Conservation (phyloP, 2,329 filamentous ascomycete genomes). For the Endoconidiophora laricicola region DNA sequence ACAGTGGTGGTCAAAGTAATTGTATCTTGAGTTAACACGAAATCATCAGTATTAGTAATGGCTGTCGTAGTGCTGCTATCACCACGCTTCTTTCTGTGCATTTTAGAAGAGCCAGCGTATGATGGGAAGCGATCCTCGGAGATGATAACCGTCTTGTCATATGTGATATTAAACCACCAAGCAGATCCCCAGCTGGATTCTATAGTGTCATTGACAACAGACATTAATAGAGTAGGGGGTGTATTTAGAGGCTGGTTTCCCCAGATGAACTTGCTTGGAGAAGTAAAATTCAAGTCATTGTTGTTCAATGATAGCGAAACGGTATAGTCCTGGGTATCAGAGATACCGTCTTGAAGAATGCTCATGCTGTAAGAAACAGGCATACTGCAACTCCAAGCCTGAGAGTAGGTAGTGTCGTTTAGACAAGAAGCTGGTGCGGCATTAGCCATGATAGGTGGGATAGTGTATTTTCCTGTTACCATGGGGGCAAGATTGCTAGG, state of each 20-base stretch:
- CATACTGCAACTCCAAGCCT: slow-evolving; percentile 48
- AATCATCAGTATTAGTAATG: not conserved
- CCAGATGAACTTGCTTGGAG: slow-evolving; percentile 26
- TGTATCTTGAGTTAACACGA: slow-evolving; percentile 14
- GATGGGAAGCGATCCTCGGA: slow-evolving; percentile 25
- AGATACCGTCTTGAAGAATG: slow-evolving; percentile 20
- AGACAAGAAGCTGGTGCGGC: slow-evolving; percentile 39
- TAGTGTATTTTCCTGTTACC: slow-evolving; percentile 35
- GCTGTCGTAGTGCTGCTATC: not conserved
- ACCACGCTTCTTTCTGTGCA: slow-evolving; percentile 14
- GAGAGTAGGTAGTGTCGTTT: slow-evolving; percentile 33
- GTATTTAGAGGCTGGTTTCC: slow-evolving; percentile 35
- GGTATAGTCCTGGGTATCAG: slow-evolving; percentile 22
- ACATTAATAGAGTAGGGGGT: slow-evolving; percentile 25
- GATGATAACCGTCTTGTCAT: slow-evolving; percentile 41
- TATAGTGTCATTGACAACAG: slow-evolving; percentile 34
- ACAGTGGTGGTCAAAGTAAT: slow-evolving; percentile 9
- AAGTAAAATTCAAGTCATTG: slow-evolving; percentile 17
- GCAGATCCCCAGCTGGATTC: slow-evolving; percentile 34
- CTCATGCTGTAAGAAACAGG: slow-evolving; percentile 29
- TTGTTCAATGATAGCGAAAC: no score
- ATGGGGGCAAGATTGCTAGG: slow-evolving; percentile 36
- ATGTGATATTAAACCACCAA: slow-evolving; percentile 34
- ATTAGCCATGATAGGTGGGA: slow-evolving; percentile 37
- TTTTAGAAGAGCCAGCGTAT: slow-evolving; percentile 5